Evolutionary conservation across 352 stramenopile genomes (phyloP), one percentile per base, ranked within the genome.

Genomic region (Phytopythium ostracodes): DNA sequence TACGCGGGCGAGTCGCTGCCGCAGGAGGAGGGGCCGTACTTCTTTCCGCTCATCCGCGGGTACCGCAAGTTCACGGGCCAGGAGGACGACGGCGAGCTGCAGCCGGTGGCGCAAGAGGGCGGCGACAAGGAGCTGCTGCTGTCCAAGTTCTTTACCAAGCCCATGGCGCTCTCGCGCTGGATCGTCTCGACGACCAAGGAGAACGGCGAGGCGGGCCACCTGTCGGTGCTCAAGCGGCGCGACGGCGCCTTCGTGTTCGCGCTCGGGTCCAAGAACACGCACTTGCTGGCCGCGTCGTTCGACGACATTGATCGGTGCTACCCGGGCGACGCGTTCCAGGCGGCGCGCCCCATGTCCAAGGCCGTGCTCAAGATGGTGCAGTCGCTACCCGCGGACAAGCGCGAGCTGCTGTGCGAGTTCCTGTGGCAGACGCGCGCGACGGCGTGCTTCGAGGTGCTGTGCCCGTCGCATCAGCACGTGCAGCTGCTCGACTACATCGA

Each of bases 1-100:
- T 91, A 71, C 71, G 49, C n/a, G 27, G 56, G 29, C 15, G 60
- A 55, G 14, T 5, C 24, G 27, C 11, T 53, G 40, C 56, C 24
- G 11, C 66, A 64, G 14, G 31, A 46, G 29, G 4, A 17, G 22
- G 33, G 54, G 29, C 38, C 62, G 25, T 43, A 72, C 17, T 65
- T 71, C 52, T 87, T 94, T 47, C 84, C 84, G 0, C 44, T 94
- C 7, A 27, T 94, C 9, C 82, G 84, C 42, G 84, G 79, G 22
- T 92, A 91, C 62, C 77, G 77, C 51, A 94, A 94, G 64, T 94
- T 94, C 29, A 90, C 82, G 22, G 84, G 84, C 18, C 84, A 94
- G 55, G 84, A 94, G 35, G 84, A 94, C 65, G 82, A 89, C 62
- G 81, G 69, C 15, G 80, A 93, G 54, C 69, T 79, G 20, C 70